Evolutionary conservation across 2,329 filamentous ascomycete genomes (phyloP).

Genomic region (Alternaria sp.): DNA sequence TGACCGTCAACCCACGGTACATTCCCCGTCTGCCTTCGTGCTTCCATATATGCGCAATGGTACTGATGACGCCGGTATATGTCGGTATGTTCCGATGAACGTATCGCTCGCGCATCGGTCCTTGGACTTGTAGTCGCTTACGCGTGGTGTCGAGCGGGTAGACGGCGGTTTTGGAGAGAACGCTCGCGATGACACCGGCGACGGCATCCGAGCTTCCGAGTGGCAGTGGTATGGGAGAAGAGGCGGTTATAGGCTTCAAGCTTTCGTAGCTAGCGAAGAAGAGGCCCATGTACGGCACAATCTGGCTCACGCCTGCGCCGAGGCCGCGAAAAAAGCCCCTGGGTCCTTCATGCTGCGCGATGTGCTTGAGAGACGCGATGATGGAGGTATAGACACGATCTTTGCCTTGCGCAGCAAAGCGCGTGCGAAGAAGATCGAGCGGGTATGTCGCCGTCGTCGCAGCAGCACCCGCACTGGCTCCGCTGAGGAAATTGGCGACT

Average conservation of each 20-base stretch:
- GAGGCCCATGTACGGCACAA: slow-evolving; percentile 94
- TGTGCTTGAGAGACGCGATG: slow-evolving; percentile 71
- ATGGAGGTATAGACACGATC: slow-evolving; percentile 80
- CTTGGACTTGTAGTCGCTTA: slow-evolving; percentile 94
- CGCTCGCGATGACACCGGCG: slow-evolving; percentile 78
- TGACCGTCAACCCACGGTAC: slow-evolving; percentile 87
- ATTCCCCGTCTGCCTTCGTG: slow-evolving; percentile 79
- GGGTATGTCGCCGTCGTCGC: slow-evolving; percentile 90
- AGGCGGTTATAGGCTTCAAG: slow-evolving; percentile 57
- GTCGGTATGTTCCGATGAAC: slow-evolving; percentile 87
- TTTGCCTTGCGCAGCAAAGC: slow-evolving; percentile 92
- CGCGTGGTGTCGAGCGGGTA: slow-evolving; percentile 93
- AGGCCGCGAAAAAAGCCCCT: slow-evolving; percentile 88
- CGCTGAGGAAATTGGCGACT: slow-evolving; percentile 81
- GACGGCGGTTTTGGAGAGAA: slow-evolving; percentile 84
- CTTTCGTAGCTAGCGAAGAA: slow-evolving; percentile 92
- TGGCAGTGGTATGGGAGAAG: slow-evolving; percentile 63
- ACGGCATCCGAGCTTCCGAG: slow-evolving; percentile 83
- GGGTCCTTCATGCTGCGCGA: slow-evolving; percentile 74
- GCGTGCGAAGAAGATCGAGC: slow-evolving; percentile 87
- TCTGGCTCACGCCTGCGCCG: slow-evolving; percentile 80
- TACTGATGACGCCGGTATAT: slow-evolving; percentile 71
- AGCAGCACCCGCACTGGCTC: slow-evolving; percentile 79
- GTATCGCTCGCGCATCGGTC: slow-evolving; percentile 79
- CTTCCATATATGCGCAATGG: slow-evolving; percentile 70